Base-by-base conservation (phyloP, 2,329 filamentous ascomycete genomes). In the Fusarium lyarnte region DNA sequence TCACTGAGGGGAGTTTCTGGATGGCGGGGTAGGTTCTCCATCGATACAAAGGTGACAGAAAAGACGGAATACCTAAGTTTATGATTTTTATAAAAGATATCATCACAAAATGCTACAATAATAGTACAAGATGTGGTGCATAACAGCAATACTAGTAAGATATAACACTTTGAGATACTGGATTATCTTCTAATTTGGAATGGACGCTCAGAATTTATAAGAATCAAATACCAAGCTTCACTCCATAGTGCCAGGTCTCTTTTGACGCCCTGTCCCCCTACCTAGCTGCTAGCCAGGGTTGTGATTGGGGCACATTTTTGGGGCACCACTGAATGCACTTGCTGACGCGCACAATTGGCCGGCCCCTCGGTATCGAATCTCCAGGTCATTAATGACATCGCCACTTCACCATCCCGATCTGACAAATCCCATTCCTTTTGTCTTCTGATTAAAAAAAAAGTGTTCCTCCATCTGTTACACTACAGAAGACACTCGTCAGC, bases 271-370 rank as follows among this genome's bases (percentile, higher is more conserved):
- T 25, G 47, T 25, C 27, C 23, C n/a, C 29, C 25, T 25, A 25
- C 21, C 29, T n/a, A 53, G 49, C 33, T 39, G 10, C 13, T 27
- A 53, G 7, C 49, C 49, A 53, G 49, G 49, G 29, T 51, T 51
- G 31, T n/a, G 35, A 66, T 68, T 73, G 70, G 64, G 70, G 60
- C 66, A 70, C 41, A 38, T 66, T 73, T 73, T 73, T 57, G 60
- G 62, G 57, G 55, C 63, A 70, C 49, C 35, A n/a, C 23, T 62
- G n/a, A 33, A 49, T 52, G 51, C 57, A 63, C 55, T 61, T 69
- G 67, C 76, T 77, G 76, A 77, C 77, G 73, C 77, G 72, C 76
- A 76, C 70, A 76, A 74, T 68, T 58, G 63, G 66, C 67, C 67
- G 63, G 66, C 60, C 70, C 69, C 75, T 71, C 69, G 71, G 60